Conservation (phyloP, 2,329 filamentous ascomycete species). For the Teratosphaeria epicoccoides region DNA sequence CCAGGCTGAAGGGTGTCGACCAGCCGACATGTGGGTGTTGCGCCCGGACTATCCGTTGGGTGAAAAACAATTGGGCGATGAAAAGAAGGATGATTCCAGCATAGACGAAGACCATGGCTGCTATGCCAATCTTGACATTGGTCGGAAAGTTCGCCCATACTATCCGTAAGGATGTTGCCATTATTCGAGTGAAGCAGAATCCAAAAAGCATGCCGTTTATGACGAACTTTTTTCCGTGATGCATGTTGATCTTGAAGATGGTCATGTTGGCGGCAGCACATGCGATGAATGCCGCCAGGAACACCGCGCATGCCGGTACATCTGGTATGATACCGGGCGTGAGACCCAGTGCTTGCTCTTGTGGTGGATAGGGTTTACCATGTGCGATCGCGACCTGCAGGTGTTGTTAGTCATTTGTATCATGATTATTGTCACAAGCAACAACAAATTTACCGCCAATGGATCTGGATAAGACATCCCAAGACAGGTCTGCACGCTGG, state of each 20-base stretch:
- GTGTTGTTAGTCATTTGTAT: background rate
- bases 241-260: slow-evolving; percentile 31
- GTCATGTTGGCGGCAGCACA: slow-evolving; percentile 33
- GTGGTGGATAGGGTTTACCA: slow-evolving; percentile 10
- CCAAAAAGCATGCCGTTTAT: slow-evolving; percentile 31
- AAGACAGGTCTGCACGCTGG: background rate
- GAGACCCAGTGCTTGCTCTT: slow-evolving; percentile 45
- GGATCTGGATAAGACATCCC: background rate
- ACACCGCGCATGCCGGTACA: slow-evolving; percentile 32
- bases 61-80: slow-evolving; percentile 23
- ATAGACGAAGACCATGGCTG: slow-evolving; percentile 24
- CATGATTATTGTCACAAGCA: background rate
- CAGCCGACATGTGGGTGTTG: slow-evolving; percentile 22
- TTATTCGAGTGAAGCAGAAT: slow-evolving; percentile 29
- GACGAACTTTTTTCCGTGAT: slow-evolving; percentile 33
- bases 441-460: background rate
- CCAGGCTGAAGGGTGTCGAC: slow-evolving; percentile 14
- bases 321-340: slow-evolving; percentile 40
- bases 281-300: slow-evolving; percentile 32
- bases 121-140: slow-evolving; percentile 23
- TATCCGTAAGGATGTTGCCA: slow-evolving; percentile 30
- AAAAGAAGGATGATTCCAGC: slow-evolving; percentile 25
- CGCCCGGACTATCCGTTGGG: slow-evolving; percentile 20
- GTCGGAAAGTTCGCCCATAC: slow-evolving; percentile 21
- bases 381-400: background rate